phyloP scores from a whole-genome alignment of 2,329 filamentous ascomycete species.

The Trichoderma guizhouense region DNA sequence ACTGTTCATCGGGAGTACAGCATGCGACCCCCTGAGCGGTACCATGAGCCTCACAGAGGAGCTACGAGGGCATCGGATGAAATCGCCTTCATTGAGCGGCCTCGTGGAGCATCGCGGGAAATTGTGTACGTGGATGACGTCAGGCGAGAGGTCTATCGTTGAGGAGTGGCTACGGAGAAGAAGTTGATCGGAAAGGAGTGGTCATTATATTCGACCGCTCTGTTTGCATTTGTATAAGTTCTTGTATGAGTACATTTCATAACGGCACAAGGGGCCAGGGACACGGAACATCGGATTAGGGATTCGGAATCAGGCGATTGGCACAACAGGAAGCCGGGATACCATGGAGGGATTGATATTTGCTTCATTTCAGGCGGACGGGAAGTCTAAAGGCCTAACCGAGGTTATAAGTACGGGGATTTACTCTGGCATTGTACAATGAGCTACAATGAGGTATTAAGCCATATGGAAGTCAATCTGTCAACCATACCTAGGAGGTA shows the following conservation, averaged over 20 bases:
- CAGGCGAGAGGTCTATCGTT: constrained; percentile 37
- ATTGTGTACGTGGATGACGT: constrained; percentile 45
- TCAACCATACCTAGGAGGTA: not conserved
- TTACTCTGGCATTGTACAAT: not conserved
- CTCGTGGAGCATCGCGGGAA: constrained; percentile 40
- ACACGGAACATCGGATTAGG: not conserved
- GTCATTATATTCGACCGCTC: not conserved
- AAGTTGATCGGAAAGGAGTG: not conserved
- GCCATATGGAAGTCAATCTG: not conserved
- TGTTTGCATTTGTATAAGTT: not conserved
- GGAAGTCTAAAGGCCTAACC: not conserved
- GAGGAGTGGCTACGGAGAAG: not conserved
- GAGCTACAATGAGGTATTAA: not conserved
- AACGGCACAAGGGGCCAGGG: not conserved
- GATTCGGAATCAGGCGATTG: not conserved
- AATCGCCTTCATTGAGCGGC: constrained; percentile 44
- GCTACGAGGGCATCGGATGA: constrained; percentile 34
- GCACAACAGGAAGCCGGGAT: not conserved
- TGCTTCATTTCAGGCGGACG: not conserved
- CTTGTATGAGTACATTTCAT: constrained; percentile 4
- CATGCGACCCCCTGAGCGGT: constrained; percentile 42
- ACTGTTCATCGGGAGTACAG: constrained; percentile 36
- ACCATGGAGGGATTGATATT: not conserved
- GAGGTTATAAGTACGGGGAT: not conserved
- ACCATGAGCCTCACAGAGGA: constrained; percentile 37